Evolutionary conservation across 495 filamentous ascomycete genomes (phyloP).

Genomic region (Echria macrotheca): DNA sequence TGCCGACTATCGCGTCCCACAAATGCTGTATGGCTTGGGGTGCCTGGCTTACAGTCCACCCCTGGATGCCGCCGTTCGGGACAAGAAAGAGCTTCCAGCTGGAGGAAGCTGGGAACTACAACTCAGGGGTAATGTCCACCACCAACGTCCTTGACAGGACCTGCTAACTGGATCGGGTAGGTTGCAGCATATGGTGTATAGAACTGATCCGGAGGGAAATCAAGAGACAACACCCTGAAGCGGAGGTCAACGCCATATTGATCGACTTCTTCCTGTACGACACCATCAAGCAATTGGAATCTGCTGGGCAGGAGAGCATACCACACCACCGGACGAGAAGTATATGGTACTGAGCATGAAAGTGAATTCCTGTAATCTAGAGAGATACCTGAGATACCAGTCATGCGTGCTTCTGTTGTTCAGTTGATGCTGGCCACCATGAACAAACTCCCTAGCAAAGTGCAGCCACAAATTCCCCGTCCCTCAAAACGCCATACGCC

Average conservation of each 20-base stretch:
- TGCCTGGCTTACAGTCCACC: slow-evolving; percentile 79
- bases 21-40: slow-evolving; percentile 81
- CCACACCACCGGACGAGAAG: slow-evolving; percentile 92
- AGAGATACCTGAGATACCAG: not conserved
- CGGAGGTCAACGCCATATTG: slow-evolving; percentile 76
- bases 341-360: slow-evolving; percentile 93
- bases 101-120: slow-evolving; percentile 84
- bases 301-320: slow-evolving; percentile 52
- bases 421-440: no score
- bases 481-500: slow-evolving; percentile 1
- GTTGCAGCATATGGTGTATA: slow-evolving; percentile 88
- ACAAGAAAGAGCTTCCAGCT: slow-evolving; percentile 55
- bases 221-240: slow-evolving; percentile 59
- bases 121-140: slow-evolving; percentile 63
- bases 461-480: not conserved
- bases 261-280: slow-evolving; percentile 98
- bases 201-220: slow-evolving; percentile 89
- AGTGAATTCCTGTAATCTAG: no score
- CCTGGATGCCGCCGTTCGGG: slow-evolving; percentile 62
- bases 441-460: no score
- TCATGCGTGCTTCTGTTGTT: not conserved
- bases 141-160: no score
- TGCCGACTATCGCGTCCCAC: slow-evolving; percentile 94
- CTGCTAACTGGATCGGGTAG: no score
- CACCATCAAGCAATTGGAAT: slow-evolving; percentile 77